Evolutionary conservation across 163 green algal species (phyloP).

Genomic region (Picocystis sp.): DNA sequence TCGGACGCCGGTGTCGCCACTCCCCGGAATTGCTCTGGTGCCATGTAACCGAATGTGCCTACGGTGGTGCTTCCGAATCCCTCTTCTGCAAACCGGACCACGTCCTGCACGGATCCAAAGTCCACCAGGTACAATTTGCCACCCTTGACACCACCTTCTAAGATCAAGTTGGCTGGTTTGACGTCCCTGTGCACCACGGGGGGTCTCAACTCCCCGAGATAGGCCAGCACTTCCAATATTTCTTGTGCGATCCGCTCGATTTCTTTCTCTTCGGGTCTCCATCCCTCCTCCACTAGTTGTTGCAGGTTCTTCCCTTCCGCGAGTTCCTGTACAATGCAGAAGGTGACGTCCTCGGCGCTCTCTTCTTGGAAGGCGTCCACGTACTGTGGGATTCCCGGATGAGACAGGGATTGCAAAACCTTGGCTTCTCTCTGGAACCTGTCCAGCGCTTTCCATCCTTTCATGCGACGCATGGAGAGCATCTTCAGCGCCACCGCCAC

Average conservation of each 20-base stretch:
- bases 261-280: slow-evolving; percentile 5
- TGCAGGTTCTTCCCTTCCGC: slow-evolving; percentile 54
- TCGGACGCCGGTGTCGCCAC: slow-evolving; percentile 40
- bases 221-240: slow-evolving; percentile 59
- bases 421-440: slow-evolving; percentile 71
- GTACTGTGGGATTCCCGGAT: slow-evolving; percentile 68
- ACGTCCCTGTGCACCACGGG: slow-evolving; percentile 48
- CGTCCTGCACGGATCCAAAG: slow-evolving; percentile 71
- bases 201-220: slow-evolving; percentile 51
- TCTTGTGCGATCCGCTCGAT: slow-evolving; percentile 16
- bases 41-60: slow-evolving; percentile 82
- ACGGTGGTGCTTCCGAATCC: slow-evolving; percentile 54
- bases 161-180: slow-evolving; percentile 26
- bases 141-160: slow-evolving; percentile 12
- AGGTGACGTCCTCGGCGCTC: slow-evolving; percentile 38
- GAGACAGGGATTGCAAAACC: slow-evolving; percentile 35
- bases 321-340: slow-evolving; percentile 76
- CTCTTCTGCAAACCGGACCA: slow-evolving; percentile 9
- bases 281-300: slow-evolving; percentile 37
- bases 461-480: slow-evolving; percentile 1
- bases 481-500: background rate
- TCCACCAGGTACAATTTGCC: slow-evolving; percentile 56
- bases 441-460: slow-evolving; percentile 67
- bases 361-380: slow-evolving; percentile 79
- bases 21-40: slow-evolving; percentile 62